phyloP scores from a whole-genome alignment of 164 flowering plant species.

The Nymphaea thermarum region DNA sequence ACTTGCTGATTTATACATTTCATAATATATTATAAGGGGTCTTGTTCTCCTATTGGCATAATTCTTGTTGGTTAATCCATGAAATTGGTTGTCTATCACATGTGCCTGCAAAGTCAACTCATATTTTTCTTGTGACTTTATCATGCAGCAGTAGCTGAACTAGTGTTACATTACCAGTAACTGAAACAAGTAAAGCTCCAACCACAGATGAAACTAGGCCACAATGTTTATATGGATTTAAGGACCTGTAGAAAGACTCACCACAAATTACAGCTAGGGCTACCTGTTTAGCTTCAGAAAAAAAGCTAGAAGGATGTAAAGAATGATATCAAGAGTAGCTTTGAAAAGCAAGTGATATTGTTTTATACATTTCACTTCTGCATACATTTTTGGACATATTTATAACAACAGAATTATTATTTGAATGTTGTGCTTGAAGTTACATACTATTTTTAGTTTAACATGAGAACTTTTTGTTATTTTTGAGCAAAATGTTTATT shows the following conservation, averaged over 20 bases:
- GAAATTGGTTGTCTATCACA: too few species aligned
- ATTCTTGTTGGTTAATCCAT: too few species aligned
- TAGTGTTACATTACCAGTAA: constrained; percentile 16
- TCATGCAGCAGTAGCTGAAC: constrained; percentile 48
- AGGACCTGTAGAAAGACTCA: constrained; percentile 58
- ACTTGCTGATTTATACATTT: too few species aligned
- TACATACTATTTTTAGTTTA: background rate
- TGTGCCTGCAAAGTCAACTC: too few species aligned
- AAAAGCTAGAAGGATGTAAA: constrained; percentile 68
- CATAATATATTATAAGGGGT: too few species aligned
- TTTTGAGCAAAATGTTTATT: background rate
- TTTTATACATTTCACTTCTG: background rate
- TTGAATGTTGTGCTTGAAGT: background rate
- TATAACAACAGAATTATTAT: background rate
- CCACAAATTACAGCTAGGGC: constrained; percentile 21
- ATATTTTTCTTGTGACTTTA: too few species aligned
- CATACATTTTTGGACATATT: background rate
- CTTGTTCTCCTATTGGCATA: too few species aligned
- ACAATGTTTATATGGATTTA: constrained; percentile 42
- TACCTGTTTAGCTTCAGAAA: constrained; percentile 16
- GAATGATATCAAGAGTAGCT: constrained; percentile 88
- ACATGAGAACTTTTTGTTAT: background rate
- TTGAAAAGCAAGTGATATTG: constrained; percentile 52
- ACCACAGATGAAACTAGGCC: constrained; percentile 33
- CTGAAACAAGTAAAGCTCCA: constrained; percentile 29